Percentiles rank a stretch among this genome's conserved stretches.
Conservation (phyloP, 352 stramenopile species). For the Phytopythium boreale region DNA sequence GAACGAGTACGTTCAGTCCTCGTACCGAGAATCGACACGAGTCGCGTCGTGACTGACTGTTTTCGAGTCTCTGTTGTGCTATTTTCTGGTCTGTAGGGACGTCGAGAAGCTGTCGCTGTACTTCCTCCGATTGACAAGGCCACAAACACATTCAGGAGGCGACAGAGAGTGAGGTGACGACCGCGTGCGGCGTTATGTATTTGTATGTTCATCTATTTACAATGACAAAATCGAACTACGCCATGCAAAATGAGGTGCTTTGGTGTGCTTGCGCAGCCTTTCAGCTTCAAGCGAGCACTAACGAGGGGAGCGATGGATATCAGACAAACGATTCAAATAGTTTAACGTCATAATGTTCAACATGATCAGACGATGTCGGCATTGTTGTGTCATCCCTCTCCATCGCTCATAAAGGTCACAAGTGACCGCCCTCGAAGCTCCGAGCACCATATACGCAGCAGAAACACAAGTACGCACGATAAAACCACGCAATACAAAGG, state of each 20-base stretch:
- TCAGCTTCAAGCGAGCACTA: no score
- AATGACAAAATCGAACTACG: not conserved
- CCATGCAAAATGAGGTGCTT: not conserved
- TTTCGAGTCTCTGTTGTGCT: not conserved
- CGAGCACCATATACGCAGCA: not conserved
- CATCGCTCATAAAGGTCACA: not conserved
- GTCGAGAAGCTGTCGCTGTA: not conserved
- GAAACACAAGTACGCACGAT: not conserved
- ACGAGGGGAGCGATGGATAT: not conserved
- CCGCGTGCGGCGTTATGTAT: not conserved
- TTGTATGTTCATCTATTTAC: not conserved
- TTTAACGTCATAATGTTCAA: constrained; percentile 30
- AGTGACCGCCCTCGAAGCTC: not conserved
- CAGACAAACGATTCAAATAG: not conserved
- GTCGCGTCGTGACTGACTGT: not conserved
- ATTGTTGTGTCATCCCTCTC: constrained; percentile 7
- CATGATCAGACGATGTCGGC: constrained; percentile 36
- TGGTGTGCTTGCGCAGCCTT: not conserved
- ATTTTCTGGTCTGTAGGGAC: not conserved
- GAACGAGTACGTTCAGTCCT: constrained; percentile 14
- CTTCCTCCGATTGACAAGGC: not conserved
- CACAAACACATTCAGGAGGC: not conserved
- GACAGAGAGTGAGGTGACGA: not conserved
- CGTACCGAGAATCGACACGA: not conserved
- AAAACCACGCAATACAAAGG: not conserved